phyloP scores from a whole-genome alignment of 345 rosid genomes.

The Salix brachista region DNA sequence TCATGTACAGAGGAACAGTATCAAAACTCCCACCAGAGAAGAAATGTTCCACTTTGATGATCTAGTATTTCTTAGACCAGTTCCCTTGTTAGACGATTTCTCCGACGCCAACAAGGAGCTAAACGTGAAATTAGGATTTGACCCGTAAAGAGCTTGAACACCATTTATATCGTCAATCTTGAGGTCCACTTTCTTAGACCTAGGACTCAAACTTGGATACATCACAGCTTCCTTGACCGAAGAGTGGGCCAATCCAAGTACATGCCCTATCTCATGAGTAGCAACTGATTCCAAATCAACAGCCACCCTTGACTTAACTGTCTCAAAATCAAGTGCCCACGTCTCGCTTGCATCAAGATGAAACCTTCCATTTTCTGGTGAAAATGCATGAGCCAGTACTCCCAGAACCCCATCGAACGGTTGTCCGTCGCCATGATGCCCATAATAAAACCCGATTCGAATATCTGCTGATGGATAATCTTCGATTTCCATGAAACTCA shows the following conservation, averaged over 20 bases:
- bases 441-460: slow-evolving; percentile 54
- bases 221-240: slow-evolving; percentile 79
- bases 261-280: slow-evolving; percentile 90
- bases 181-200: slow-evolving; percentile 58
- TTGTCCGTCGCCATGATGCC: slow-evolving; percentile 79
- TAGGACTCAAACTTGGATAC: slow-evolving; percentile 79
- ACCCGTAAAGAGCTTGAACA: slow-evolving; percentile 61
- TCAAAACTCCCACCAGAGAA: slow-evolving; percentile 28
- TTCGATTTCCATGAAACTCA: slow-evolving; percentile 50
- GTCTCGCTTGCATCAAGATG: slow-evolving; percentile 79
- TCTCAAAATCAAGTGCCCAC: slow-evolving; percentile 62
- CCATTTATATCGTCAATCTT: slow-evolving; percentile 86
- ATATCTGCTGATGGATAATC: slow-evolving; percentile 51
- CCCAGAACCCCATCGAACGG: slow-evolving; percentile 91
- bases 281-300: slow-evolving; percentile 94
- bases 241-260: slow-evolving; percentile 77
- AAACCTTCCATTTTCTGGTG: slow-evolving; percentile 79
- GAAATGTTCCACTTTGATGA: slow-evolving; percentile 28
- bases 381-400: slow-evolving; percentile 78
- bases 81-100: slow-evolving; percentile 42
- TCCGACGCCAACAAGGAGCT: slow-evolving; percentile 57
- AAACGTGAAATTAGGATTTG: slow-evolving; percentile 65
- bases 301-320: slow-evolving; percentile 48
- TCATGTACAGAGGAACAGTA: slow-evolving; percentile 10
- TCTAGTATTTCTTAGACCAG: slow-evolving; percentile 5